Conservation (phyloP, 108 stramenopile species). For the Stephanodiscus triporus region DNA sequence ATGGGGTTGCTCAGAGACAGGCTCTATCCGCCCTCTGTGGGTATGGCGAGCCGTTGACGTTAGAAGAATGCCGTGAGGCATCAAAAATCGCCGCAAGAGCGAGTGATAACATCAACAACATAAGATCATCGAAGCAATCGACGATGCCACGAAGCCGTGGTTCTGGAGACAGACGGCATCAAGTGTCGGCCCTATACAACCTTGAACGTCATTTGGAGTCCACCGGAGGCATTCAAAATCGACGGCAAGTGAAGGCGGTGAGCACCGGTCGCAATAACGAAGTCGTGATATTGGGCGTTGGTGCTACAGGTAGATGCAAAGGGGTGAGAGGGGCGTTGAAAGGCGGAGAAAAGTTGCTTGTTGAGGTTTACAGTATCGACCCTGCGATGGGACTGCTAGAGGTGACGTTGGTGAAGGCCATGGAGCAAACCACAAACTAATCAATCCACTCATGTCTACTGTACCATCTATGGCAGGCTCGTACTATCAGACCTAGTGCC, state of each 20-base stretch:
- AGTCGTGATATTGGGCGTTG: slow-evolving; percentile 65
- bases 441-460: background rate
- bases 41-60: slow-evolving; percentile 66
- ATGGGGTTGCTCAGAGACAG: slow-evolving; percentile 81
- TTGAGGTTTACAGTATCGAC: slow-evolving; percentile 59
- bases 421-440: background rate
- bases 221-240: slow-evolving; percentile 28
- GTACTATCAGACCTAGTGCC: too few relatives aligned
- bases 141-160: background rate
- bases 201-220: slow-evolving; percentile 39
- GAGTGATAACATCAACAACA: slow-evolving; percentile 55
- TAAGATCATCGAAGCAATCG: slow-evolving; percentile 34
- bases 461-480: too few relatives aligned
- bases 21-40: slow-evolving; percentile 69
- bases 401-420: slow-evolving; percentile 29
- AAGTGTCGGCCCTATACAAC: slow-evolving; percentile 46
- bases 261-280: slow-evolving; percentile 72
- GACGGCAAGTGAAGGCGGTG: slow-evolving; percentile 47
- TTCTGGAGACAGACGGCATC: slow-evolving; percentile 20
- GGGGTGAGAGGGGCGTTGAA: slow-evolving; percentile 61
- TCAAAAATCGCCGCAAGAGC: slow-evolving; percentile 54
- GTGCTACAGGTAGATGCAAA: slow-evolving; percentile 52
- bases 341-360: slow-evolving; percentile 59
- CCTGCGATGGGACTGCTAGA: slow-evolving; percentile 52
- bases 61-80: slow-evolving; percentile 62